Percentiles rank a stretch among this genome's conserved stretches.
Evolutionary conservation across 495 filamentous ascomycete genomes (phyloP).

Genomic region (Penicillium chermesinum): DNA sequence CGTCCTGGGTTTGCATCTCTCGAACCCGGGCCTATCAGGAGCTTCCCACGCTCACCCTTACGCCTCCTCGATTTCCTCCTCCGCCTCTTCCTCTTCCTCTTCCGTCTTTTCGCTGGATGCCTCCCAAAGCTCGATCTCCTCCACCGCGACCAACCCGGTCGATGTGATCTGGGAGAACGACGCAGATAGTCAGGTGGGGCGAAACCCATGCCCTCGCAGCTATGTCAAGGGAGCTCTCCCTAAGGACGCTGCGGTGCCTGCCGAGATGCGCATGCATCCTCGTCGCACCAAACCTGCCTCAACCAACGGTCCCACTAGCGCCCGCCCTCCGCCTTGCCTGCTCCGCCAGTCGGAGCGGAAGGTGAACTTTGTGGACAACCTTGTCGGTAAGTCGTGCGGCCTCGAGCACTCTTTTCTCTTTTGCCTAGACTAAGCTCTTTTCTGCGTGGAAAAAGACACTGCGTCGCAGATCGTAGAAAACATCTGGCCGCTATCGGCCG

Average conservation of each 20-base stretch:
- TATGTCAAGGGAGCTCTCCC: conserved; percentile 25
- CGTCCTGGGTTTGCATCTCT: conserved; percentile 43
- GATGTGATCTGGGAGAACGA: conserved; percentile 50
- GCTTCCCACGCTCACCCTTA: conserved; percentile 52
- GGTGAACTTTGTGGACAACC: conserved; percentile 91
- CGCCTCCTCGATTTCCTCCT: conserved; percentile 61
- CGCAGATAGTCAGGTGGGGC: conserved; percentile 24
- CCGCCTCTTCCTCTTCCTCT: conserved; percentile 69
- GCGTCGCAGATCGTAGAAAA: conserved; percentile 95
- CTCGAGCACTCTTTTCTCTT: conserved; percentile 11
- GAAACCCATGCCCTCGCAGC: conserved; percentile 26
- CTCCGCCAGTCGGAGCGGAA: conserved; percentile 91
- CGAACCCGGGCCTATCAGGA: conserved; percentile 38
- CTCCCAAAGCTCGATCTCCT: conserved; percentile 49
- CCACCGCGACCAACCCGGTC: conserved; percentile 39
- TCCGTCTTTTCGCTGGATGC: conserved; percentile 76
- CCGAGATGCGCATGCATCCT: conserved; percentile 74
- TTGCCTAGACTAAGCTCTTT: conserved; percentile 18
- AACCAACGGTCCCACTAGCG: conserved; percentile 45
- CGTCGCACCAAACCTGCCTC: conserved; percentile 59
- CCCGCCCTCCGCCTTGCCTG: conserved; percentile 72
- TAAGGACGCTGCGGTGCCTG: conserved; percentile 49
- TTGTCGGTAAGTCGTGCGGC: conserved; percentile 88
- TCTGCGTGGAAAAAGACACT: conserved; percentile 62
- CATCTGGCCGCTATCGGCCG: conserved; percentile 77